Percentiles rank a stretch among this genome's conserved stretches.
Conservation (phyloP, 768 basidiomycete species). For the Roridomyces roridus region DNA sequence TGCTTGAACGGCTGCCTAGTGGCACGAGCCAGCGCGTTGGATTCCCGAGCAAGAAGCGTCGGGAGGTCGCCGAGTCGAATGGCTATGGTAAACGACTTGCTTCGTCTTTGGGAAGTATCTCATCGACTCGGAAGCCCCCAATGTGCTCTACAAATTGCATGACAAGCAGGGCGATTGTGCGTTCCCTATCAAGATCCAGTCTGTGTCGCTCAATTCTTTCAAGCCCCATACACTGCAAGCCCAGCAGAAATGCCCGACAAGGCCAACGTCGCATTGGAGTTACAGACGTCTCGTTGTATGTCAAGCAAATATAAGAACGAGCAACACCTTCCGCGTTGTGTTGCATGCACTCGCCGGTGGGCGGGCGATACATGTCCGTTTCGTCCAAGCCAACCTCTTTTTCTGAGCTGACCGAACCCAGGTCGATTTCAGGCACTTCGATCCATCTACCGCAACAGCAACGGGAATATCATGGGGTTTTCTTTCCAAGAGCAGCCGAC, state of each 20-base stretch:
- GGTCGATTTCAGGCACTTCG: conserved; percentile 86
- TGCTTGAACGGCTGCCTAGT: background rate
- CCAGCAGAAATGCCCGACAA: conserved; percentile 28
- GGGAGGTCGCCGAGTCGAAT: conserved; percentile 64
- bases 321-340: conserved; percentile 73
- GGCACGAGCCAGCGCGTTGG: conserved; percentile 62
- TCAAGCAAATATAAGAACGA: conserved; percentile 77
- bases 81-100: conserved; percentile 52
- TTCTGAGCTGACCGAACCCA: too few relatives aligned
- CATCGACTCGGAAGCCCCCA: background rate
- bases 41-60: conserved; percentile 75
- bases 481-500: conserved; percentile 71
- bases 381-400: too few relatives aligned
- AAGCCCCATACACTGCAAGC: conserved; percentile 16
- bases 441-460: conserved; percentile 70
- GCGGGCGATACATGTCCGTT: conserved; percentile 89
- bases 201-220: conserved; percentile 1
- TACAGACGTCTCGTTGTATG: conserved; percentile 86
- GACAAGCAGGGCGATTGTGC: background rate
- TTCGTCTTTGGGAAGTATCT: conserved; percentile 12
- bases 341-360: conserved; percentile 86
- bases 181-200: background rate
- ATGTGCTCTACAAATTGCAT: conserved; percentile 7
- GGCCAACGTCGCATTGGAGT: conserved; percentile 52
- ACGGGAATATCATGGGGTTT: conserved; percentile 65